Conservation (phyloP, 306 rosid species). For the Hippophae rhamnoides region DNA sequence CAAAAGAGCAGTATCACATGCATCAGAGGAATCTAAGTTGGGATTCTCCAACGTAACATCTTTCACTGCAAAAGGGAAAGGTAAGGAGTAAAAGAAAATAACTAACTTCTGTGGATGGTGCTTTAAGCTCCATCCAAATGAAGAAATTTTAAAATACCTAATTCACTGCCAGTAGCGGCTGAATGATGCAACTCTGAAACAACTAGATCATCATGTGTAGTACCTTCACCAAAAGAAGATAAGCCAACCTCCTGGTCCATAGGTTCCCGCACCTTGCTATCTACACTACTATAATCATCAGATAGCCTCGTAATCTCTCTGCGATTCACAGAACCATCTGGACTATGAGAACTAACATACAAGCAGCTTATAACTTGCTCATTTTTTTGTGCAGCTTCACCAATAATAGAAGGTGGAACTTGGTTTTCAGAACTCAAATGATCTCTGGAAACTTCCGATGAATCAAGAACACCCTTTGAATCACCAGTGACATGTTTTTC, state of each 20-base stretch:
- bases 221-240: slow-evolving; percentile 31
- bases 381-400: slow-evolving; percentile 34
- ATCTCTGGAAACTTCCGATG: slow-evolving; percentile 16
- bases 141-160: slow-evolving; percentile 37
- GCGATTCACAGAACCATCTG: slow-evolving; percentile 25
- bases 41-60: slow-evolving; percentile 26
- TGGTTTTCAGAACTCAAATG: slow-evolving; percentile 17
- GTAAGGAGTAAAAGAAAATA: slow-evolving; percentile 1
- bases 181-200: slow-evolving; percentile 23
- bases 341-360: slow-evolving; percentile 17
- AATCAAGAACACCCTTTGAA: slow-evolving; percentile 13
- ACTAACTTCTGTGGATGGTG: slow-evolving; percentile 2
- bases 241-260: slow-evolving; percentile 26
- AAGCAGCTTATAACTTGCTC: slow-evolving; percentile 20
- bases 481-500: slow-evolving; percentile 18
- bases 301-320: slow-evolving; percentile 19
- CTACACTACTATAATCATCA: slow-evolving; percentile 29
- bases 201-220: slow-evolving; percentile 21
- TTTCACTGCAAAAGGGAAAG: slow-evolving; percentile 28
- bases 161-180: slow-evolving; percentile 21
- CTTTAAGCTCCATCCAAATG: slow-evolving; percentile 12
- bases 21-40: slow-evolving; percentile 15
- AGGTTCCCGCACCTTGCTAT: slow-evolving; percentile 26
- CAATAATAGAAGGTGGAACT: slow-evolving; percentile 21
- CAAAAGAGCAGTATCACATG: slow-evolving; percentile 20